Evolutionary conservation across 176 grass and related monocot genomes (phyloP).

Genomic region (Eleusine coracana): DNA sequence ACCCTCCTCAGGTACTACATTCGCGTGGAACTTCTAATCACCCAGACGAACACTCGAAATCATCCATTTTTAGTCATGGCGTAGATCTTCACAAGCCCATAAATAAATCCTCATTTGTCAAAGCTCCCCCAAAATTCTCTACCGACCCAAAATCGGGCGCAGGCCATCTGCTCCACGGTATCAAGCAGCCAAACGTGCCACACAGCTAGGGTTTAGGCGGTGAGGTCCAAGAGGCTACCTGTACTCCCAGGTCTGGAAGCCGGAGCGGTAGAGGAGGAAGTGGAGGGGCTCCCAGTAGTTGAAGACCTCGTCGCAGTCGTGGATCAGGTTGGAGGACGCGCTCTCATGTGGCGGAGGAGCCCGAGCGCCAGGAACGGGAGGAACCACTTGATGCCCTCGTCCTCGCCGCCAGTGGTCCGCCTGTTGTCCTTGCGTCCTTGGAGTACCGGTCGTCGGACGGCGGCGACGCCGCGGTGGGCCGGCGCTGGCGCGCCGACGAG

Average conservation of each 20-base stretch:
- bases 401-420: slow-evolving; percentile 38
- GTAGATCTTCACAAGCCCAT: slow-evolving; percentile 27
- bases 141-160: background rate
- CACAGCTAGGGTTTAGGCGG: slow-evolving; percentile 32
- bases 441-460: slow-evolving; percentile 58
- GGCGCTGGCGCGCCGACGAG: slow-evolving; percentile 73
- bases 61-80: background rate
- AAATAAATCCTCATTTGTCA: background rate
- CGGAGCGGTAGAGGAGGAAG: slow-evolving; percentile 90
- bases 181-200: slow-evolving; percentile 2
- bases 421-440: slow-evolving; percentile 72
- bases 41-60: background rate
- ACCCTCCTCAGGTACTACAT: background rate
- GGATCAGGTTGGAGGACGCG: slow-evolving; percentile 95
- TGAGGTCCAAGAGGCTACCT: slow-evolving; percentile 47
- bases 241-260: slow-evolving; percentile 99
- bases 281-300: slow-evolving; percentile 99
- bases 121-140: background rate
- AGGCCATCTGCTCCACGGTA: background rate
- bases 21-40: slow-evolving; percentile 2
- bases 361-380: slow-evolving; percentile 78
- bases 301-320: slow-evolving; percentile 99
- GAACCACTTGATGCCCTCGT: slow-evolving; percentile 68
- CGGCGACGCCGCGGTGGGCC: slow-evolving; percentile 40
- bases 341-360: slow-evolving; percentile 92